Evolutionary conservation across 768 basidiomycete species (phyloP).

Genomic region (Amanita rubescens): DNA sequence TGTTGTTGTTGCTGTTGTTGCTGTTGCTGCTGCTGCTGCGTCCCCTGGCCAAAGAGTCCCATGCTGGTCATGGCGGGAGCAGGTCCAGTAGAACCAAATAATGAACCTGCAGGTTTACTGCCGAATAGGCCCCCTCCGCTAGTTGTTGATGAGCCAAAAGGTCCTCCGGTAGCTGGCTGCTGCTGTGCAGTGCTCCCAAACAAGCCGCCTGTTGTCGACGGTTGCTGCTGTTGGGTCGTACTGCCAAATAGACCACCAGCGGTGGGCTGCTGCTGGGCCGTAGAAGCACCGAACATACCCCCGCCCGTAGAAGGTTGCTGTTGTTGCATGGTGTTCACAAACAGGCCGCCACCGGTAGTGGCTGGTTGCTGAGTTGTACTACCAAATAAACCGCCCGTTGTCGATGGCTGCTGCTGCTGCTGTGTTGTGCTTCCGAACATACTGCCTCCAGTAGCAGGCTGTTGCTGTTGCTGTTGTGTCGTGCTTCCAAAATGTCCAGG

Average conservation of each 20-base stretch:
- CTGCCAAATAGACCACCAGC: constrained; percentile 17
- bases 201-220: constrained; percentile 5
- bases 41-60: constrained; percentile 21
- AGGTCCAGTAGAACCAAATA: constrained; percentile 19
- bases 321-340: constrained; percentile 1
- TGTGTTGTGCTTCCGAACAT: constrained; percentile 18
- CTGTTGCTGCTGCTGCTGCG: constrained; percentile 18
- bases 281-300: constrained; percentile 15
- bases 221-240: constrained; percentile 11
- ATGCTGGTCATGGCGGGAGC: constrained; percentile 14
- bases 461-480: constrained; percentile 9
- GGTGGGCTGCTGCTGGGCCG: constrained; percentile 11
- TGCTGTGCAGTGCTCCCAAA: constrained; percentile 3
- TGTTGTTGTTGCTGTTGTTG: constrained; percentile 21
- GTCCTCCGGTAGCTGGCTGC: constrained; percentile 6
- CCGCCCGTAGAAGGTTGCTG: constrained; percentile 6
- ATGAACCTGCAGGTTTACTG: constrained; percentile 11
- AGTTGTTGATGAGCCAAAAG: constrained; percentile 10
- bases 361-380: constrained; percentile 11
- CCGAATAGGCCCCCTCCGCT: constrained; percentile 11
- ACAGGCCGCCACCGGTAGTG: constrained; percentile 3
- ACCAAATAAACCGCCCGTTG: constrained; percentile 16
- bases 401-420: constrained; percentile 14
- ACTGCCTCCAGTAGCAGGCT: constrained; percentile 13
- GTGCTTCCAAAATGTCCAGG: constrained; percentile 16